Evolutionary conservation across 2,329 filamentous ascomycete genomes (phyloP), one percentile per base, ranked within the genome.

Genomic region (Aureobasidium lini): DNA sequence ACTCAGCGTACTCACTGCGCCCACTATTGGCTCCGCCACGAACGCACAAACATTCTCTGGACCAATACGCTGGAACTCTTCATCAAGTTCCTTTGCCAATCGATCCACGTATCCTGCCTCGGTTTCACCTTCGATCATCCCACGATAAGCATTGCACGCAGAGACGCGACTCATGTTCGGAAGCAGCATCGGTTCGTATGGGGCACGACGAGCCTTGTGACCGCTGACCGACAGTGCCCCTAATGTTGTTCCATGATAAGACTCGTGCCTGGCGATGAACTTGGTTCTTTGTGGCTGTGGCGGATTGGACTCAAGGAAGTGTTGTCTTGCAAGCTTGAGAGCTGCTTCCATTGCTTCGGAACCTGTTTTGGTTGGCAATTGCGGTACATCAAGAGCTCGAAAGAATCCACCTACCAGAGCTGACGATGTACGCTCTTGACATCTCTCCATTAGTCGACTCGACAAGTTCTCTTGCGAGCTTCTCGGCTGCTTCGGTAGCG

Each of bases 221-320:
- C 86, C 86, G 9, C 86, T 80, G 15, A 87, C 75, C 0, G 81
- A 80, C 57, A 91, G 76, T 1, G 87, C 79, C 0, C 87, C 87
- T 0, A 91, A 69, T 0, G 87, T 90, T 31, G 80, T 84, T 6
- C 88, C 88, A 65, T 91, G 88, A 65, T 88, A 91, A 10, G 83
- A 86, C 23, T 83, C 78, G 32, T 81, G 73, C 15, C 87, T 79
- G 6, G 84, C 77, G 64, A 91, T 87, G 71, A 87, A 87, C 49
- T 80, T 77, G 0, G 75, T 76, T 2, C 86, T 78, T 49, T 77
- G 70, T 1, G 79, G 76, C 64, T 89, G 75, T 3, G 76, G 76
- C 0, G 73, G 71, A 1, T 71, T 63, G 39, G 82, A 76, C 68
- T 87, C 84, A 15, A 82, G 74, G 65, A 81, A 86, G 67, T 84